phyloP scores from a whole-genome alignment of 208 protist species.

The Vickermania ingenoplastis region DNA sequence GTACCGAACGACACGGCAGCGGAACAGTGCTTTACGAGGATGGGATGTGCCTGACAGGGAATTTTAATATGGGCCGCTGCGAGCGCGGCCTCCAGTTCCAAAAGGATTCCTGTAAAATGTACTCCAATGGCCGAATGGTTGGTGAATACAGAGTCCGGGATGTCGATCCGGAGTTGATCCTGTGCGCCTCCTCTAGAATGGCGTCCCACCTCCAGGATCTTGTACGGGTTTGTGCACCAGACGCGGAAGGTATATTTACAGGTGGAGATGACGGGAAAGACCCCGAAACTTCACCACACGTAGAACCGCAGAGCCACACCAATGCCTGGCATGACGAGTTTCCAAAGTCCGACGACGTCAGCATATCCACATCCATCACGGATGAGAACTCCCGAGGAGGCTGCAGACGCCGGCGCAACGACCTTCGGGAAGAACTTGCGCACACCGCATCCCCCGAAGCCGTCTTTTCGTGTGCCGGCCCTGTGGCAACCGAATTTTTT shows the following conservation, averaged over 20 bases:
- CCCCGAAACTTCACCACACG: neutral
- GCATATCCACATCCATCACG: neutral
- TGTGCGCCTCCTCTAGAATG: neutral
- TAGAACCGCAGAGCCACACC: too few species aligned
- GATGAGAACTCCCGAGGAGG: neutral
- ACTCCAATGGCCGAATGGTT: neutral
- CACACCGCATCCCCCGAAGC: constrained; percentile 15
- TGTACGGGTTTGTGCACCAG: neutral
- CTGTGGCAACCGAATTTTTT: constrained; percentile 42
- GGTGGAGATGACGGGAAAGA: neutral
- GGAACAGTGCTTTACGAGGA: neutral
- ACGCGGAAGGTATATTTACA: neutral
- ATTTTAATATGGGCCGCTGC: neutral
- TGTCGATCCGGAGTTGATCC: neutral
- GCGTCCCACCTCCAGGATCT: neutral
- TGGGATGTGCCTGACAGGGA: neutral
- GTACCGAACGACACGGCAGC: neutral
- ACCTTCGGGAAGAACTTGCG: neutral
- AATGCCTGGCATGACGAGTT: neutral
- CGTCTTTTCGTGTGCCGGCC: constrained; percentile 45
- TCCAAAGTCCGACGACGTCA: neutral
- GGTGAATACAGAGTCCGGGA: neutral
- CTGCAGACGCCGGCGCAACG: constrained; percentile 1
- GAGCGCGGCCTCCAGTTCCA: neutral
- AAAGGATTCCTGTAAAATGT: neutral